These are phyloP conservation scores for Inonotus hispidus DNA, from an alignment of 1,284 basidiomycete genomes.

Conservation along the genomic window DNA sequence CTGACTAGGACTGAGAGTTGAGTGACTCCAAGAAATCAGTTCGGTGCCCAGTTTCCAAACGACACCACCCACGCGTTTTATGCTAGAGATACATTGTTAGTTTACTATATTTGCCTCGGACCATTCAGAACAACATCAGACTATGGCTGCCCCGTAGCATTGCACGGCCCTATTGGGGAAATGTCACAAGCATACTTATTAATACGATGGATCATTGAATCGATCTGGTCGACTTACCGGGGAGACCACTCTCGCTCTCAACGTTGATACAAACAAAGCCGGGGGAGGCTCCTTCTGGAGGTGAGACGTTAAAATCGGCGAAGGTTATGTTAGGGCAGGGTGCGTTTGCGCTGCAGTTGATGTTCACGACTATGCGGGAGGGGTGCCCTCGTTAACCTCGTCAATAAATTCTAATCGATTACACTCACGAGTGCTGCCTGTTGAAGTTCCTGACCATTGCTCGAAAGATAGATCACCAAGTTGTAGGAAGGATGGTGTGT, in stretches of 20 bases:
- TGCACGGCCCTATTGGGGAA: slow-evolving; percentile 13
- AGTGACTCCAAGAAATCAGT: no score
- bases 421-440: slow-evolving; percentile 37
- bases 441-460: slow-evolving; percentile 45
- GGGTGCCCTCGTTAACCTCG: neutral
- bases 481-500: slow-evolving; percentile 43
- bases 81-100: no score
- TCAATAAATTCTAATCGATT: neutral
- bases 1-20: no score
- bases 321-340: slow-evolving; percentile 45
- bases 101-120: no score
- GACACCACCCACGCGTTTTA: no score
- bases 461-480: slow-evolving; percentile 45
- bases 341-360: slow-evolving; percentile 49
- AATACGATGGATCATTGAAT: neutral
- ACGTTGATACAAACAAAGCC: slow-evolving; percentile 45
- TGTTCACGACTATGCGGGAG: slow-evolving; percentile 39
- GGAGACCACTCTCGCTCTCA: slow-evolving; percentile 36
- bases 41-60: no score
- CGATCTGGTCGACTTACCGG: slow-evolving; percentile 23
- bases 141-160: slow-evolving; percentile 12
- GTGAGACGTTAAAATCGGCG: slow-evolving; percentile 35
- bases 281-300: slow-evolving; percentile 33
- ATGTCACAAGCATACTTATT: neutral
- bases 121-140: neutral